Evolutionary conservation across 2,329 filamentous ascomycete genomes (phyloP).

Genomic region (Chrysosporium keratinophilum): DNA sequence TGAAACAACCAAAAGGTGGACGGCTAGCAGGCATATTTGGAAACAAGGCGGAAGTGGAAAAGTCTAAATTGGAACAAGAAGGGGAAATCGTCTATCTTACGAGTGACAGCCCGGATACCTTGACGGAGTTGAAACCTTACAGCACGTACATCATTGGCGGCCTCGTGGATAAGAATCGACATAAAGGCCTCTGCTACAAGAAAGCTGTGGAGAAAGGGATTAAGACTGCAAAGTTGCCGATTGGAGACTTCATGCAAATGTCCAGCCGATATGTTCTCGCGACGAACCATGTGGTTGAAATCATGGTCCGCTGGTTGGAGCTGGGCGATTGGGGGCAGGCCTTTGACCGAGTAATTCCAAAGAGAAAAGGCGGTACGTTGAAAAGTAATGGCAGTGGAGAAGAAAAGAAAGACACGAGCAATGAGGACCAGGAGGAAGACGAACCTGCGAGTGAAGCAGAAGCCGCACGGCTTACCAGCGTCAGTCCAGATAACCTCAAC

Average conservation of each 20-base stretch:
- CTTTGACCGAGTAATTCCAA: conserved; percentile 79
- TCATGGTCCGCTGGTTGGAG: conserved; percentile 90
- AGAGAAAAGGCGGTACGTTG: conserved; percentile 51
- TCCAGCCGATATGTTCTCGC: conserved; percentile 73
- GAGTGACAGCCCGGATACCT: conserved; percentile 77
- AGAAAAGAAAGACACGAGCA: background rate
- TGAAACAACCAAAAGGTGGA: conserved; percentile 50
- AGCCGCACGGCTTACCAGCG: background rate
- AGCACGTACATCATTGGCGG: conserved; percentile 90
- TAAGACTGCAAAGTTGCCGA: conserved; percentile 81
- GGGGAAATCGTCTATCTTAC: conserved; percentile 75
- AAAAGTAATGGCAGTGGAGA: conserved; percentile 6
- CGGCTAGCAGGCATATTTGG: conserved; percentile 51
- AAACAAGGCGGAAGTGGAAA: conserved; percentile 22
- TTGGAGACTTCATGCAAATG: conserved; percentile 93
- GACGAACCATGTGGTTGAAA: conserved; percentile 93
- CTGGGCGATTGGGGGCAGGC: conserved; percentile 82
- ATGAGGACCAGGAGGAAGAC: background rate
- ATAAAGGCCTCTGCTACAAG: conserved; percentile 89
- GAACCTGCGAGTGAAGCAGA: conserved; percentile 1
- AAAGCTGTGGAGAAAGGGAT: conserved; percentile 64
- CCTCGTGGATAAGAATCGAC: conserved; percentile 87
- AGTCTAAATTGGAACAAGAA: conserved; percentile 26
- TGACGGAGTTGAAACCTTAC: conserved; percentile 73
- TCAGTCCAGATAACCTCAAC: background rate